Conservation (phyloP, 345 rosid genomes). For the Sapria himalayana region DNA sequence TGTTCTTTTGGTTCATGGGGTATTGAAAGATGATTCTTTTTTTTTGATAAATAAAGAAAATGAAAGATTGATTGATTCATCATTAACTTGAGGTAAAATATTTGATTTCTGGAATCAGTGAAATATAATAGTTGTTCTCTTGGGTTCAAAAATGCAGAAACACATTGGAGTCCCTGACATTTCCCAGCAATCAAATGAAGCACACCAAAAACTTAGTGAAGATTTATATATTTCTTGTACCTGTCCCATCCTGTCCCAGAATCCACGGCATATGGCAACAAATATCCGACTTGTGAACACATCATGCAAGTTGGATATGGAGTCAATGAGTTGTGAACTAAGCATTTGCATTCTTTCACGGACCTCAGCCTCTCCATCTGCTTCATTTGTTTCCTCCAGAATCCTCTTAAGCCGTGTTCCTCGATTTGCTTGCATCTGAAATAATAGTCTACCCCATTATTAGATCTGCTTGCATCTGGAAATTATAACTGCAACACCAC, state of each 20-base stretch:
- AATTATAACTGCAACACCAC: no score
- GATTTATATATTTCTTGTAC: slow-evolving; percentile 19
- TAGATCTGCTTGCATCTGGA: no score
- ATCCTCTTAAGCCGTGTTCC: slow-evolving; percentile 59
- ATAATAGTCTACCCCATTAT: not conserved
- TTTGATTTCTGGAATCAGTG: no score
- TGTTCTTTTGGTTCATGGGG: no score
- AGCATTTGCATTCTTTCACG: slow-evolving; percentile 76
- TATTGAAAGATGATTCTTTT: no score
- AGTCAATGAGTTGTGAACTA: slow-evolving; percentile 46
- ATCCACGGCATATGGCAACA: slow-evolving; percentile 62
- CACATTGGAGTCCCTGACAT: not conserved
- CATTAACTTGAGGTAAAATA: no score
- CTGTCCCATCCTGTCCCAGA: slow-evolving; percentile 97
- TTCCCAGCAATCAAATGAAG: no score
- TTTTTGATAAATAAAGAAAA: no score
- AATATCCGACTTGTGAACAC: slow-evolving; percentile 63
- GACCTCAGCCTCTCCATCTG: slow-evolving; percentile 72
- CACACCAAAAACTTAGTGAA: no score
- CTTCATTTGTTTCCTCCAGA: slow-evolving; percentile 73
- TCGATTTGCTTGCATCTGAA: slow-evolving; percentile 60
- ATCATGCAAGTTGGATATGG: slow-evolving; percentile 56
- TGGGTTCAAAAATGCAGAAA: no score
- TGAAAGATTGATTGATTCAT: no score
- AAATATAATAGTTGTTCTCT: no score